Evolutionary conservation across 192 early-diverging fungal genomes (phyloP).

Genomic region (Powellomyces hirtus): DNA sequence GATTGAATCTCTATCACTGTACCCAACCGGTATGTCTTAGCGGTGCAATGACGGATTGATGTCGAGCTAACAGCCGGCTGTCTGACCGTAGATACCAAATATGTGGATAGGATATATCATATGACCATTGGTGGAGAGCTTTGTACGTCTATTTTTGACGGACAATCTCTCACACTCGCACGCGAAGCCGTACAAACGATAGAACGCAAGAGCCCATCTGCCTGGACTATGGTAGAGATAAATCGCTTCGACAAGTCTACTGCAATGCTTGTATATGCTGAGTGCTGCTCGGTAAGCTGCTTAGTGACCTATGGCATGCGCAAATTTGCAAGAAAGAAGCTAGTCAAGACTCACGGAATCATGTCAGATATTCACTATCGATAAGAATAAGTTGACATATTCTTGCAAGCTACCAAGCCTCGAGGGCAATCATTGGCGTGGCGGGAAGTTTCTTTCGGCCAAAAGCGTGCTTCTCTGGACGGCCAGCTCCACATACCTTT

Average conservation of each 20-base stretch:
- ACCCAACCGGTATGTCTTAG: constrained; percentile 36
- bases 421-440: constrained; percentile 19
- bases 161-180: not conserved
- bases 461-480: constrained; percentile 39
- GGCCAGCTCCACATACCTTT: constrained; percentile 13
- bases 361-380: not conserved
- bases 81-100: constrained; percentile 18
- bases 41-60: no score
- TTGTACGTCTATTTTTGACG: constrained; percentile 14
- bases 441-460: constrained; percentile 34
- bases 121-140: constrained; percentile 15
- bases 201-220: not conserved
- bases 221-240: constrained; percentile 7
- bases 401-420: constrained; percentile 18
- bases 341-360: no score
- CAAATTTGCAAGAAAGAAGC: no score
- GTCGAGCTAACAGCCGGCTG: no score
- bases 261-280: constrained; percentile 1
- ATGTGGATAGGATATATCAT: constrained; percentile 23
- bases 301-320: not conserved
- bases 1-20: constrained; percentile 28
- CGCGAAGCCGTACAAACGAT: not conserved
- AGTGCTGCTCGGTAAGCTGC: not conserved
- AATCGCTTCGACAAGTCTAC: constrained; percentile 28
- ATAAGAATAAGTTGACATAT: not conserved